These are phyloP conservation scores for Vachellia collinsii DNA, from an alignment of 306 rosid genomes.

Conservation along the genomic window DNA sequence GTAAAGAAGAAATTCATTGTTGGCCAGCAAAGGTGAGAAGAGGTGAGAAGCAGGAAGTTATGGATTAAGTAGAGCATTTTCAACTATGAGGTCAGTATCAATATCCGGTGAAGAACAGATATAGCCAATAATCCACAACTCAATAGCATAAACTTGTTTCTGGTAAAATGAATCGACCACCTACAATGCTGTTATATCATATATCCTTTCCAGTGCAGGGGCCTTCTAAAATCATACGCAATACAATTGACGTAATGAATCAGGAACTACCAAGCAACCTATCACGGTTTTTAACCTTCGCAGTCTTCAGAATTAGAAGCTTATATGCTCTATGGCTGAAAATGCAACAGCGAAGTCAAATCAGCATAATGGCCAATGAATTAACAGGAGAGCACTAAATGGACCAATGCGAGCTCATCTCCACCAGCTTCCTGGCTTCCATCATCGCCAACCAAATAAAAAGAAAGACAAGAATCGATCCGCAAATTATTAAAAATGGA, in stretches of 20 bases:
- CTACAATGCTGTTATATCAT: constrained; percentile 34
- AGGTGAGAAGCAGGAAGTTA: no score
- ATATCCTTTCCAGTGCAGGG: constrained; percentile 15
- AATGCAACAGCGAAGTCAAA: no score
- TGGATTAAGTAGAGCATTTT: no score
- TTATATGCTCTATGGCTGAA: no score
- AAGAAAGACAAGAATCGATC: neutral
- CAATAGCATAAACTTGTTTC: constrained; percentile 29
- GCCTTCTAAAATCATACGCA: constrained; percentile 33
- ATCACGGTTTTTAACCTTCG: no score
- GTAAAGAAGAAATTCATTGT: constrained; percentile 41
- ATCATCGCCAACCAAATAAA: neutral
- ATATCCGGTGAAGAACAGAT: no score
- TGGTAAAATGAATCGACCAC: constrained; percentile 33
- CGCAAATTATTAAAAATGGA: constrained; percentile 20
- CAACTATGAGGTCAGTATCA: no score
- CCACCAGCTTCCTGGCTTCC: constrained; percentile 12
- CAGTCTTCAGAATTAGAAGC: no score
- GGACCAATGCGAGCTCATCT: constrained; percentile 27
- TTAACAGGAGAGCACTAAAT: constrained; percentile 25
- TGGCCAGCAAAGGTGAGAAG: constrained; percentile 57
- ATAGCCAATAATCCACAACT: constrained; percentile 33
- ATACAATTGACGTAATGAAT: no score
- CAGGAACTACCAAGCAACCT: no score
- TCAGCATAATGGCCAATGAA: no score